These are phyloP conservation scores for Hanseniaspora singularis DNA, from an alignment of 805 yeast species.

Conservation along the genomic window DNA sequence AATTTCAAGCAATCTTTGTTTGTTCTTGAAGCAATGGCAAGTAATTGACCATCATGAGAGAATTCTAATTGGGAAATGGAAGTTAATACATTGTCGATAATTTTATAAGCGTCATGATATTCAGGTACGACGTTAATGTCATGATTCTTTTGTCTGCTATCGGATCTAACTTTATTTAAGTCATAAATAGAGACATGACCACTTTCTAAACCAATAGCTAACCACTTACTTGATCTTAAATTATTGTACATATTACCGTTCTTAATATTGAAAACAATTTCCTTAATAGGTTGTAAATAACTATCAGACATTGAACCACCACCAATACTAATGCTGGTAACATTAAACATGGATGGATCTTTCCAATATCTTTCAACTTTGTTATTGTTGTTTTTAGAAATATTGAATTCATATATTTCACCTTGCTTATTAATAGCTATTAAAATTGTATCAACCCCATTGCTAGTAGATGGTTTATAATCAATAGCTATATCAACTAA, in stretches of 20 bases:
- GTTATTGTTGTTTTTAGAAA: slow-evolving; percentile 31
- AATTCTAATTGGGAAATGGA: slow-evolving; percentile 63
- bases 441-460: slow-evolving; percentile 29
- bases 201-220: slow-evolving; percentile 77
- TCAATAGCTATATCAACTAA: slow-evolving; percentile 54
- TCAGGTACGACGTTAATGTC: slow-evolving; percentile 35
- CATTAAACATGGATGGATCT: slow-evolving; percentile 76
- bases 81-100: slow-evolving; percentile 60
- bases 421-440: slow-evolving; percentile 65
- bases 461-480: slow-evolving; percentile 23
- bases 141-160: slow-evolving; percentile 21
- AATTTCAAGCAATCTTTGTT: slow-evolving; percentile 75
- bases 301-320: slow-evolving; percentile 34
- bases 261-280: slow-evolving; percentile 16
- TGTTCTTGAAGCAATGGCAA: slow-evolving; percentile 75
- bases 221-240: slow-evolving; percentile 48
- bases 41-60: slow-evolving; percentile 76
- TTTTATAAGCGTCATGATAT: slow-evolving; percentile 25
- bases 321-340: slow-evolving; percentile 64
- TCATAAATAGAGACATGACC: slow-evolving; percentile 88
- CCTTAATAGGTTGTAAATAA: slow-evolving; percentile 23
- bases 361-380: slow-evolving; percentile 59
- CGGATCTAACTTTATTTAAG: slow-evolving; percentile 26
- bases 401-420: slow-evolving; percentile 78
- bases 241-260: slow-evolving; percentile 16